Percentiles rank a stretch among this genome's conserved stretches.
phyloP scores from a whole-genome alignment of 2,329 filamentous ascomycete genomes.

The Penicillium expansum region DNA sequence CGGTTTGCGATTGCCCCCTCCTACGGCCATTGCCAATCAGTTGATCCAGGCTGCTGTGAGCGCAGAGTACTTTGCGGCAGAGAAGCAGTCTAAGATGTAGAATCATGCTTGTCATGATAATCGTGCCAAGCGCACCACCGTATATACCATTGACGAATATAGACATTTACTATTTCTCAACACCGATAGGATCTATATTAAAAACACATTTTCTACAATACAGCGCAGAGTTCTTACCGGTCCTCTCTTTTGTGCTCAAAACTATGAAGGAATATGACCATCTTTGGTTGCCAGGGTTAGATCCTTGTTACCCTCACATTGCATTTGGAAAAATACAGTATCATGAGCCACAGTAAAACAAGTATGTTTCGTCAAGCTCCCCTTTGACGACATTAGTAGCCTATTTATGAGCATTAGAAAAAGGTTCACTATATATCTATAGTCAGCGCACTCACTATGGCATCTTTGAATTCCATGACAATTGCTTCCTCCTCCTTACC shows the following conservation, averaged over 20 bases:
- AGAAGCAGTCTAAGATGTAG: slow-evolving; percentile 52
- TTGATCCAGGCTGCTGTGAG: slow-evolving; percentile 75
- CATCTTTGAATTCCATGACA: background rate
- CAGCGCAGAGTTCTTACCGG: too few species aligned
- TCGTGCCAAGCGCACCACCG: background rate
- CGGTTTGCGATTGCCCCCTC: slow-evolving; percentile 73
- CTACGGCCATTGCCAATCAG: slow-evolving; percentile 89
- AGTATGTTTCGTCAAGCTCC: background rate
- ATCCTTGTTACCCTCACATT: background rate
- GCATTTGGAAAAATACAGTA: background rate
- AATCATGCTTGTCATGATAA: background rate
- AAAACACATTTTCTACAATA: background rate
- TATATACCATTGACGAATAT: background rate
- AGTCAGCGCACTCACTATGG: background rate
- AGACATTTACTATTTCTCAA: background rate
- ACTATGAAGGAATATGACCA: background rate
- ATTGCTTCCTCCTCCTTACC: background rate
- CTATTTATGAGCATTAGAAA: background rate
- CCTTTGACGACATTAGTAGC: background rate
- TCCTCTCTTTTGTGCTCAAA: background rate
- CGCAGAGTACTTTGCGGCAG: slow-evolving; percentile 62
- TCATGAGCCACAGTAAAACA: background rate
- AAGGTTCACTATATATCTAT: background rate
- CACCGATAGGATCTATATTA: background rate
- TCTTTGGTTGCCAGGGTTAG: background rate